phyloP scores from a whole-genome alignment of 2,329 filamentous ascomycete genomes.

The Trichoderma simmonsii region DNA sequence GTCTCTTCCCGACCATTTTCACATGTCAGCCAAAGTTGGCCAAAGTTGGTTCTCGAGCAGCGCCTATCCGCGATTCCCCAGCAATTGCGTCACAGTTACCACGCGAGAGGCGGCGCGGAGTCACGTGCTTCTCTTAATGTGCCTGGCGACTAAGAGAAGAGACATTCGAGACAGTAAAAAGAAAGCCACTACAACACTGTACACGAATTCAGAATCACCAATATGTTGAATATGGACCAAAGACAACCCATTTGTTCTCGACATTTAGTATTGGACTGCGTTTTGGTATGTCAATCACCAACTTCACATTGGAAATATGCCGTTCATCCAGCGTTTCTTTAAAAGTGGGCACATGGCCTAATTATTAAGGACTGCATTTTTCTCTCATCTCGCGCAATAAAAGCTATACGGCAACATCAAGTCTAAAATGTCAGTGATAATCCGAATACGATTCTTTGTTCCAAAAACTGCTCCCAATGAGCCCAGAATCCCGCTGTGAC shows the following conservation, averaged over 20 bases:
- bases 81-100: constrained; percentile 21
- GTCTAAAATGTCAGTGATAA: background rate
- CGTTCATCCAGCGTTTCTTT: background rate
- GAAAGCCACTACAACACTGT: background rate
- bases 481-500: background rate
- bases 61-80: constrained; percentile 9
- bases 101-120: constrained; percentile 18
- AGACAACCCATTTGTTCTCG: accelerated
- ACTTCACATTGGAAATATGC: background rate
- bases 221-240: too few species aligned
- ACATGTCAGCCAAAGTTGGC: background rate
- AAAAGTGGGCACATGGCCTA: background rate
- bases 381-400: background rate
- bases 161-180: background rate
- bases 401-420: background rate
- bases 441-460: background rate
- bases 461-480: background rate
- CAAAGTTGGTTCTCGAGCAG: background rate
- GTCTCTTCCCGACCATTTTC: constrained; percentile 34
- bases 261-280: background rate
- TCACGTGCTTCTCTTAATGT: constrained; percentile 20
- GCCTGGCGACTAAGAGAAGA: background rate
- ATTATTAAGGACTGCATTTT: background rate
- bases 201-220: background rate
- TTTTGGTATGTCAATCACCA: background rate